Percentiles rank a stretch among this genome's conserved stretches.
These are phyloP conservation scores for Parasitella parasitica DNA, from an alignment of 371 early-diverging fungal genomes.

Conservation along the genomic window DNA sequence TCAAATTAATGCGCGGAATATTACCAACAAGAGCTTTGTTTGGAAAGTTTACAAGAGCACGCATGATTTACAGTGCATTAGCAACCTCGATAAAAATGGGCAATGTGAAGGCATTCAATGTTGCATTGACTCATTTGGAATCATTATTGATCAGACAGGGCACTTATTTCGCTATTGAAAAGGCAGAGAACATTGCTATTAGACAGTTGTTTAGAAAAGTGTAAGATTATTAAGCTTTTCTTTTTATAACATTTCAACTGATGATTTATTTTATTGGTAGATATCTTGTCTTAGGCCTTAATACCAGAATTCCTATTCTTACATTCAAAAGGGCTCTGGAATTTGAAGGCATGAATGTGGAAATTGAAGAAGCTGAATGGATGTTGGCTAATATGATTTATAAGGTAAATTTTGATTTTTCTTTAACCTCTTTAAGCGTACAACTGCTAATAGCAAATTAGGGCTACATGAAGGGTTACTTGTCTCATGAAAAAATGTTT, in stretches of 20 bases:
- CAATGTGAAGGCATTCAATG: constrained; percentile 71
- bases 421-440: no score
- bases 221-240: constrained; percentile 32
- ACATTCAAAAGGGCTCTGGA: constrained; percentile 59
- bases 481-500: constrained; percentile 77
- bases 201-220: constrained; percentile 79
- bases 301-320: constrained; percentile 53
- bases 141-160: constrained; percentile 61
- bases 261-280: no score
- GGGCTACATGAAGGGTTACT: constrained; percentile 86
- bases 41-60: constrained; percentile 55
- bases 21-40: constrained; percentile 63
- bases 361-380: constrained; percentile 53
- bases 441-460: constrained; percentile 9
- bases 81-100: constrained; percentile 66
- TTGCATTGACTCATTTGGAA: constrained; percentile 51
- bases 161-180: constrained; percentile 79
- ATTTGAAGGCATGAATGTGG: constrained; percentile 41
- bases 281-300: constrained; percentile 46
- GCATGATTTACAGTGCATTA: constrained; percentile 59
- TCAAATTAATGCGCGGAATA: constrained; percentile 63
- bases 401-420: constrained; percentile 55
- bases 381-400: constrained; percentile 76
- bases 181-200: constrained; percentile 67
- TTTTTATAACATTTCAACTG: no score